A percentile compares a stretch with the other conserved stretches of the same genome.
Conservation (phyloP, 257 asterid genomes). For the Solanum etuberosum region DNA sequence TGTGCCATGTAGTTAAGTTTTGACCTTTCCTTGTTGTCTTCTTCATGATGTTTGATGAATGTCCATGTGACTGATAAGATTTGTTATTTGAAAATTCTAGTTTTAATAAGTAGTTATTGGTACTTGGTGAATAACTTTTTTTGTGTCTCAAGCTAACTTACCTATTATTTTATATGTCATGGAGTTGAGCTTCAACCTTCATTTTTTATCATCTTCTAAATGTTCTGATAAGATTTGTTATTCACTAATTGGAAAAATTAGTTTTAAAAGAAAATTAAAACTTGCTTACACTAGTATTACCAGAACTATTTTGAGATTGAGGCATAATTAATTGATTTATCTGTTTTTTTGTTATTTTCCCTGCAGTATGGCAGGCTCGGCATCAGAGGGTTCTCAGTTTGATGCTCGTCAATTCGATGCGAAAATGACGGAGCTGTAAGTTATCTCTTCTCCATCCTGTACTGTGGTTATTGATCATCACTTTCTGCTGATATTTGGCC, state of each 20-base stretch:
- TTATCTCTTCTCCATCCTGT: neutral
- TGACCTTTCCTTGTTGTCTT: neutral
- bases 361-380: constrained; percentile 44
- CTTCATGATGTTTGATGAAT: neutral
- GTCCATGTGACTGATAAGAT: neutral
- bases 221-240: neutral
- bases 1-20: neutral
- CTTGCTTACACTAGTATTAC: neutral
- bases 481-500: neutral
- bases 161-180: neutral
- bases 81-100: neutral
- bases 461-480: neutral
- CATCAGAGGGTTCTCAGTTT: constrained; percentile 55
- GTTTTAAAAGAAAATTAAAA: neutral
- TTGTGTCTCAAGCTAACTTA: neutral
- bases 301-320: neutral
- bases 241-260: neutral
- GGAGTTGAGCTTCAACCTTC: neutral
- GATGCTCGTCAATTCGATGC: constrained; percentile 41
- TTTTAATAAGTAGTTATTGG: neutral
- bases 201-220: neutral
- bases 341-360: neutral
- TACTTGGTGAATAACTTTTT: neutral
- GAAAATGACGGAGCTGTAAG: constrained; percentile 47
- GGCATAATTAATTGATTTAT: neutral